Evolutionary conservation across 2,329 filamentous ascomycete species (phyloP).

Genomic region (Sordariomycetes sp.): DNA sequence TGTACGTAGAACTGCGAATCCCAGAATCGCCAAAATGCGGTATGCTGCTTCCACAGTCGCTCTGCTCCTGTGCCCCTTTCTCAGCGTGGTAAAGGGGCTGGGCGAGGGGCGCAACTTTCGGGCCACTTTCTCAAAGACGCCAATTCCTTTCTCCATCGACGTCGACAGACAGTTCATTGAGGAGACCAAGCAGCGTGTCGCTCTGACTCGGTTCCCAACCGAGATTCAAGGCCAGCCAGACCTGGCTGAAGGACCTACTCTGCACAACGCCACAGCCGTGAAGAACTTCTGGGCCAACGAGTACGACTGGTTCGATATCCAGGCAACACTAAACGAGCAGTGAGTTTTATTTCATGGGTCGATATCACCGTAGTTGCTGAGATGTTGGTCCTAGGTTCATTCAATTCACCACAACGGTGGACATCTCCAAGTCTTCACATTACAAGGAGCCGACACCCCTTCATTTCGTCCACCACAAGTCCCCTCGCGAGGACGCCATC

Average conservation of each 20-base stretch:
- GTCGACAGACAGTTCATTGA: slow-evolving; percentile 1
- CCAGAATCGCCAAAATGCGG: no score
- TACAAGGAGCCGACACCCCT: slow-evolving; percentile 1
- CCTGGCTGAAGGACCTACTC: neutral
- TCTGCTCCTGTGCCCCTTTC: neutral
- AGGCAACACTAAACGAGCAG: slow-evolving; percentile 1
- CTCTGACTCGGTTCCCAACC: neutral
- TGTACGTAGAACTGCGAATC: no score
- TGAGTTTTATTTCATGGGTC: no score
- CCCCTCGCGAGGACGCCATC: slow-evolving; percentile 16
- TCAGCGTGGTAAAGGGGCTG: neutral
- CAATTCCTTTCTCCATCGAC: slow-evolving; percentile 1
- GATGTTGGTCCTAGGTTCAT: slow-evolving; percentile 1
- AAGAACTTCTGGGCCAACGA: neutral
- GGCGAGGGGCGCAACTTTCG: neutral
- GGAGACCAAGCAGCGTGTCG: neutral
- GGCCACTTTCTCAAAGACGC: neutral
- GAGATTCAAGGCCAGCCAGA: slow-evolving; percentile 1
- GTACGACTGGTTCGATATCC: slow-evolving; percentile 2
- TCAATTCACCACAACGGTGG: slow-evolving; percentile 2
- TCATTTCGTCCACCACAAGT: slow-evolving; percentile 5
- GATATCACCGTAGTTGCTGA: no score
- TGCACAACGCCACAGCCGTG: neutral
- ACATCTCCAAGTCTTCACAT: neutral
- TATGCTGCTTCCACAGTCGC: no score